A percentile compares a stretch with the other conserved stretches of the same genome.
These are phyloP conservation scores for Colletotrichum orbiculare DNA, from an alignment of 2,329 filamentous ascomycete genomes.

Conservation along the genomic window DNA sequence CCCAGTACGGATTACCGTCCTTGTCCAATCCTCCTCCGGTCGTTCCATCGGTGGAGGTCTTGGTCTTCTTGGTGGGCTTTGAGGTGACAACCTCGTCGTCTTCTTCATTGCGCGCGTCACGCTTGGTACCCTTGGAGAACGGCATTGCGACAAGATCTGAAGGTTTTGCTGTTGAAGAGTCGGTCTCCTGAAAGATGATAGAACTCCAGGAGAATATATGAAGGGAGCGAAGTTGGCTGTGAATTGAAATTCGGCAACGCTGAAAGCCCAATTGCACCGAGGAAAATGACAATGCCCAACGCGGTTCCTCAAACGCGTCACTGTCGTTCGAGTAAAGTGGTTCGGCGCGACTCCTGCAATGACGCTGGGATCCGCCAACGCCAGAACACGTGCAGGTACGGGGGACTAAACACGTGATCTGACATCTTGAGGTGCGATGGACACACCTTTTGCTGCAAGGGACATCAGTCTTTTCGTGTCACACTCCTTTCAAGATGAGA, in stretches of 20 bases:
- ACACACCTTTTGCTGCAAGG: conserved; percentile 8
- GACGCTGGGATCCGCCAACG: conserved; percentile 15
- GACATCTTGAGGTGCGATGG: not conserved
- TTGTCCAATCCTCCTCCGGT: conserved; percentile 47
- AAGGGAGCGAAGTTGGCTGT: too few relatives aligned
- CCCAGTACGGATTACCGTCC: conserved; percentile 67
- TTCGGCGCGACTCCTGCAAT: conserved; percentile 14
- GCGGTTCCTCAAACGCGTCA: conserved; percentile 19
- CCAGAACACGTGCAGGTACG: conserved; percentile 23
- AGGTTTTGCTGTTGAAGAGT: too few relatives aligned
- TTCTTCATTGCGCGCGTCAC: conserved; percentile 43
- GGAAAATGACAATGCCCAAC: too few relatives aligned
- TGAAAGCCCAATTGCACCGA: not conserved
- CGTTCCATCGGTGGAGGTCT: conserved; percentile 42
- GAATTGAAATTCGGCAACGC: not conserved
- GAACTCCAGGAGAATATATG: too few relatives aligned
- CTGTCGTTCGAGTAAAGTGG: conserved; percentile 20
- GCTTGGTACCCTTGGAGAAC: conserved; percentile 31
- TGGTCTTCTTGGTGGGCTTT: conserved; percentile 61
- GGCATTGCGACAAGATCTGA: conserved; percentile 3
- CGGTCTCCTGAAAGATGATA: too few relatives aligned
- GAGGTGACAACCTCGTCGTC: conserved; percentile 45
- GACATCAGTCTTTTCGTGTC: conserved; percentile 6
- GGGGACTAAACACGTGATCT: conserved; percentile 23
- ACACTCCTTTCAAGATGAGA: conserved; percentile 12